These are phyloP conservation scores for Jacaranda copaia DNA, from an alignment of 257 asterid genomes.

Conservation along the genomic window DNA sequence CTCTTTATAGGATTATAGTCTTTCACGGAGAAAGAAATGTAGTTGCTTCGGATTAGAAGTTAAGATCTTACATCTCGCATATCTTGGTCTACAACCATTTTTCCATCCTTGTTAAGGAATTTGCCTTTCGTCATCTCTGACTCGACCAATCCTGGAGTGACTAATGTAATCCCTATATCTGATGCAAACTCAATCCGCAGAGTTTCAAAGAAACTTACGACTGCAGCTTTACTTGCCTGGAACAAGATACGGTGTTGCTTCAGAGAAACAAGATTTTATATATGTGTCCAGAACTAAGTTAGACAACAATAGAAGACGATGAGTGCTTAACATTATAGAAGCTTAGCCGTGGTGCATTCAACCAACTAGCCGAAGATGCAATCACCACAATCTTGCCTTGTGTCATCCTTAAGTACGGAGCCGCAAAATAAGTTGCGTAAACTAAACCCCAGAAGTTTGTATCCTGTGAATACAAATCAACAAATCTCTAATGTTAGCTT, in stretches of 20 bases:
- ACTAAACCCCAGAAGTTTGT: constrained; percentile 84
- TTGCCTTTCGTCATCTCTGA: constrained; percentile 80
- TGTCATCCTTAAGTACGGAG: constrained; percentile 65
- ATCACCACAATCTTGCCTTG: constrained; percentile 64
- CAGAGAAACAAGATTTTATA: background rate
- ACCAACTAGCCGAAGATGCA: constrained; percentile 80
- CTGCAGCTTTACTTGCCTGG: constrained; percentile 92
- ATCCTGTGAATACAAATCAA: constrained; percentile 48
- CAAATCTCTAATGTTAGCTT: background rate
- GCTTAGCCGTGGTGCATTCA: constrained; percentile 80
- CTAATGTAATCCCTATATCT: constrained; percentile 61
- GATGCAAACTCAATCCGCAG: constrained; percentile 65
- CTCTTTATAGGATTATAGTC: background rate
- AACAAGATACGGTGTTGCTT: background rate
- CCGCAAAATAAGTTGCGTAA: constrained; percentile 61
- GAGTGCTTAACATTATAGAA: constrained; percentile 57
- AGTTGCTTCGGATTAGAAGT: background rate
- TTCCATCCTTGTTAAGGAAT: constrained; percentile 55
- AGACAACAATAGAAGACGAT: background rate
- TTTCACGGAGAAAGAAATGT: background rate
- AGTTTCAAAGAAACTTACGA: constrained; percentile 75
- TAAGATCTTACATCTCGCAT: constrained; percentile 65
- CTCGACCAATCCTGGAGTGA: constrained; percentile 73
- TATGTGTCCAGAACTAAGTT: too few relatives aligned
- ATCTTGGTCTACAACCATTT: constrained; percentile 54